Conservation (phyloP, 1,284 basidiomycete genomes). For the Ganoderma leucocontextum region DNA sequence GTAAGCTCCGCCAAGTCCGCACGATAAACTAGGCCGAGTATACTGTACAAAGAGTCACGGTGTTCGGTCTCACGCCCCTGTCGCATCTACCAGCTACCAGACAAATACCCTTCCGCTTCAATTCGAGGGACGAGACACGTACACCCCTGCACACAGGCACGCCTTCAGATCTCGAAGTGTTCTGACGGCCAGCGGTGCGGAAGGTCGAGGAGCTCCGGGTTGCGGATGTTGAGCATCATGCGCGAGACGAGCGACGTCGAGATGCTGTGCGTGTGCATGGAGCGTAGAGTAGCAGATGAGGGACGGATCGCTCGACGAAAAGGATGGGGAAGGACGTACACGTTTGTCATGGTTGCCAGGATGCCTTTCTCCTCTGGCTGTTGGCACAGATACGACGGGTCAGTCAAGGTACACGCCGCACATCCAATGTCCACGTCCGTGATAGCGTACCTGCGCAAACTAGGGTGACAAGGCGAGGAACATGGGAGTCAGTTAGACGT, state of each 20-base stretch:
- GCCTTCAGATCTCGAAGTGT: constrained; percentile 2
- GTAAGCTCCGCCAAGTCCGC: neutral
- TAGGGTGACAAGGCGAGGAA: neutral
- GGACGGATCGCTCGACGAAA: neutral
- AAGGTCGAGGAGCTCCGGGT: constrained; percentile 13
- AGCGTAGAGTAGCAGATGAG: neutral
- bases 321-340: constrained; percentile 1
- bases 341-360: constrained; percentile 5
- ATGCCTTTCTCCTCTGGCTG: constrained; percentile 3
- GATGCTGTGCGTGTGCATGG: neutral
- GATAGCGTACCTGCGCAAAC: neutral
- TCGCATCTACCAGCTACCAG: neutral
- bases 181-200: constrained; percentile 12
- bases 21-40: neutral
- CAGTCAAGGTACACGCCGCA: neutral
- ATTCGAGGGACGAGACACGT: neutral
- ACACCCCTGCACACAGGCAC: neutral
- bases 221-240: constrained; percentile 23
- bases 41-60: neutral
- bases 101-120: neutral
- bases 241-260: constrained; percentile 16
- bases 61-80: neutral
- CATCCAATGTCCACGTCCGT: neutral
- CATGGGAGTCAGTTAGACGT: neutral
- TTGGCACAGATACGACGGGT: neutral